Evolutionary conservation across 1,284 basidiomycete genomes (phyloP).

Genomic region (Sanghuangporus sanghuang): DNA sequence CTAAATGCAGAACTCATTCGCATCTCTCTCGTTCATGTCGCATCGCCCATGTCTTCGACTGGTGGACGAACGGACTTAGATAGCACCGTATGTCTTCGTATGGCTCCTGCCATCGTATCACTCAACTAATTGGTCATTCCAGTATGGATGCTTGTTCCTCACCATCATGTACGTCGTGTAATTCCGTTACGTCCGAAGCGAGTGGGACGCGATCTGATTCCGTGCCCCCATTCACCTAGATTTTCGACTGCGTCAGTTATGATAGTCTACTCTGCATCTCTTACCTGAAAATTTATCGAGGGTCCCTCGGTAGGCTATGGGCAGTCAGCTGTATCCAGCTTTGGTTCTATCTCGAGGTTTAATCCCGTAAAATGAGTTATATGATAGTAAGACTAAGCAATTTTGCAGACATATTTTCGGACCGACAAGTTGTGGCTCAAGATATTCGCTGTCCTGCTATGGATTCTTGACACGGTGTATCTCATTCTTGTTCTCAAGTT

Average conservation of each 20-base stretch:
- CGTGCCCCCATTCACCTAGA: neutral
- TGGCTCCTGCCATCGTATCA: neutral
- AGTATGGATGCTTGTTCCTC: slow-evolving; percentile 3
- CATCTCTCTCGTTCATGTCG: too few species aligned
- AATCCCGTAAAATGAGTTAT: neutral
- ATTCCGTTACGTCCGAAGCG: neutral
- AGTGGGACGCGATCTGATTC: neutral
- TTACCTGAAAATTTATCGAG: neutral
- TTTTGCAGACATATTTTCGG: slow-evolving; percentile 1
- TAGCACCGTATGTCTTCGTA: neutral
- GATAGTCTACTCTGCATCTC: neutral
- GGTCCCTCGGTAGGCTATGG: neutral
- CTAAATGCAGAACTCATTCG: too few species aligned
- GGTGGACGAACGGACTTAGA: neutral
- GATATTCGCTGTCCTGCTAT: neutral
- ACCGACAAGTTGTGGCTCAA: slow-evolving; percentile 3
- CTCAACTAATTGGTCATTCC: neutral
- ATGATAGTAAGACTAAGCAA: neutral
- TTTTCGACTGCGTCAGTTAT: neutral
- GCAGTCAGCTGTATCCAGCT: neutral
- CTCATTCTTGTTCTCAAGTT: slow-evolving; percentile 10
- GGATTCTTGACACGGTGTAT: slow-evolving; percentile 12
- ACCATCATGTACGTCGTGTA: neutral
- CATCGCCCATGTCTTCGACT: neutral
- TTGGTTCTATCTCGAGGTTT: slow-evolving; percentile 11